Conservation (phyloP, 139 green algal genomes). For the Ettlia oleoabundans region DNA sequence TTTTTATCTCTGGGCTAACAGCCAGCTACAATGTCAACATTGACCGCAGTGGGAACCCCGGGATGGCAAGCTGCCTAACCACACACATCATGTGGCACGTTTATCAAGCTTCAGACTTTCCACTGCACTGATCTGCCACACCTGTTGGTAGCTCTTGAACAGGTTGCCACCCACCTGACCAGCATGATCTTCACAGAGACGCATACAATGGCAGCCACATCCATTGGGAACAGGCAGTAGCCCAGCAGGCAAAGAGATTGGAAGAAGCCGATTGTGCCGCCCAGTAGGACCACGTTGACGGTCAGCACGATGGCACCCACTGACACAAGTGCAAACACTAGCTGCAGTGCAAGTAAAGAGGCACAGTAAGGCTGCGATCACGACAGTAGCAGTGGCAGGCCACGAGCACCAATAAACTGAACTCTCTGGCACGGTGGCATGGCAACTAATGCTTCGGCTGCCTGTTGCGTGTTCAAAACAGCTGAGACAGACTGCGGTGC, state of each 20-base stretch:
- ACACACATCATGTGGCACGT: neutral
- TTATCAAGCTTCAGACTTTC: neutral
- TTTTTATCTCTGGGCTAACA: no score
- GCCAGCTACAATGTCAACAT: no score
- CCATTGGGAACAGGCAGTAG: slow-evolving; percentile 99
- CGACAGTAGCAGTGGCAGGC: no score
- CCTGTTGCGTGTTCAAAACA: no score
- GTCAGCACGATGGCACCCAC: slow-evolving; percentile 94
- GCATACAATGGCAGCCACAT: slow-evolving; percentile 82
- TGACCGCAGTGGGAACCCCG: no score
- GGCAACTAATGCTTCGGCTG: no score
- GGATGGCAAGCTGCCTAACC: no score
- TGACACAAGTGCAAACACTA: slow-evolving; percentile 91
- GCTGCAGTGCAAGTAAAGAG: slow-evolving; percentile 52
- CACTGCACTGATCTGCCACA: neutral
- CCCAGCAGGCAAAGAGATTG: slow-evolving; percentile 95
- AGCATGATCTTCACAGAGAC: slow-evolving; percentile 43
- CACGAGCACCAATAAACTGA: no score
- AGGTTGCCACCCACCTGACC: slow-evolving; percentile 14
- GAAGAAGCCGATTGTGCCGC: slow-evolving; percentile 98
- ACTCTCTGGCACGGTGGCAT: neutral
- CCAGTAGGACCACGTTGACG: slow-evolving; percentile 95
- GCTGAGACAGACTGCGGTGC: no score
- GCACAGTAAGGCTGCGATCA: neutral
- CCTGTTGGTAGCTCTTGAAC: no score